Base-by-base conservation (phyloP, 352 stramenopile genomes). In the Thraustochytrium sp. region DNA sequence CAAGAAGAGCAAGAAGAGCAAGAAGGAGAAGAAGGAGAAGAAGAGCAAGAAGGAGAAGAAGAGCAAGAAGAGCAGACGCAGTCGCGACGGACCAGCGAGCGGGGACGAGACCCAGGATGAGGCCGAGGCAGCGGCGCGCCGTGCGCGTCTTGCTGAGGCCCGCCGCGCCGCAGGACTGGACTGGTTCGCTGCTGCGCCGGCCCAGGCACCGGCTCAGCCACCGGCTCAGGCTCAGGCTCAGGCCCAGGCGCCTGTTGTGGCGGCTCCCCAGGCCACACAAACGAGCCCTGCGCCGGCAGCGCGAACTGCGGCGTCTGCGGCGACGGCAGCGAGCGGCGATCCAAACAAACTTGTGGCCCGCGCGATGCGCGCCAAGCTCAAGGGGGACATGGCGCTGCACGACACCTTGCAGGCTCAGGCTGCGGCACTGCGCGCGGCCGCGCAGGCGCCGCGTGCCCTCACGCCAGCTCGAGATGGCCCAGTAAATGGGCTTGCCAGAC, bases 291-390 rank as follows among this genome's bases (percentile, higher is more conserved):
- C 21, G 23, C 23, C 16, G 49, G n/a, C 21, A 21, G 44, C 34
- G 2, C 9, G 8, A 42, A 38, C 65, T 49, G 9, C 0, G 23
- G 8, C 1, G 26, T 8, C 34, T 63, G 31, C 21, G 1, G 0
- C 36, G 13, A n/a, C 36, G 18, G 21, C 26, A 49, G 21, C 61
- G 51, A 11, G 5, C 54, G 61, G 61, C 26, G 26, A 51, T 55
- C 31, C 37, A 21, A 80, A 80, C 49, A 61, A 80, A 3, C 68
- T 80, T 2, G 53, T 42, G 23, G 68, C 68, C 4, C 76, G 36
- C 26, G 68, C 68, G 1, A 61, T 80, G 68, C 48, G 68, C 18
- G 68, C 68, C 46, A 80, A 64, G 46, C 68, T 80, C 3, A 44
- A 61, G 26, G 68, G 68, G 16, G 46, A 80, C 44, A 61, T 49